Evolutionary conservation across 1,139 yeast species (phyloP), one percentile per base, ranked within the genome.

Genomic region (Pichia sp.): DNA sequence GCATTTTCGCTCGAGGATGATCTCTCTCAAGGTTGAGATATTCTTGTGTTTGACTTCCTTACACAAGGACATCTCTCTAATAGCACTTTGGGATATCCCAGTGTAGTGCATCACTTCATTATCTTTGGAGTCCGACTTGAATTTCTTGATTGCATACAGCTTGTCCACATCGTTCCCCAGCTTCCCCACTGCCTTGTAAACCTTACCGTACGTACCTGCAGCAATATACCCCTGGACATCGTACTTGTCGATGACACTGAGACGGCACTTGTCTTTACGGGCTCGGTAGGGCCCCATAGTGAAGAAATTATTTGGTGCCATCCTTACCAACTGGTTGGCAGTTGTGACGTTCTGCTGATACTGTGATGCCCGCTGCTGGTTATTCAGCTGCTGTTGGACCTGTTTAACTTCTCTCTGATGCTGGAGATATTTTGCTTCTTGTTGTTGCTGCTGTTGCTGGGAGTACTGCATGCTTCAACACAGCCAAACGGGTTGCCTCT

Each of bases 181-280:
- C 49, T 59, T 59, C 46, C 71, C 71, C 60, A 79, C 80, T 15
- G 98, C 98, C 68, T 93, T 93, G 73, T 90, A 95, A 32, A 93
- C 99, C 61, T 95, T 84, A 54, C 99, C 99, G 70, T 93, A 93
- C 0, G 99, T 93, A 43, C 99, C 99, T 0, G 99, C 97, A 0
- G 99, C 99, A 58, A 93, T 95, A 70, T 93, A 93, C 0, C 99
- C 99, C 36, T 90, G 74, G 58, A 95, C 87, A 59, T 87, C 92
- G 70, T 92, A 93, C 62, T 86, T 86, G 49, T 87, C 84, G 32
- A 90, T 72, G 2, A 93, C 96, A 5, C 89, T 83, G 46, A 81
- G 78, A 54, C 96, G 73, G 4, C 81, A 73, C 40, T 79, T 70
- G 67, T 90, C 96, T 66, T 86, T 86, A 46, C 97, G 78, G 54